These are phyloP conservation scores for Camellia japonica DNA, from an alignment of 148 eudicot genomes.

Conservation along the genomic window DNA sequence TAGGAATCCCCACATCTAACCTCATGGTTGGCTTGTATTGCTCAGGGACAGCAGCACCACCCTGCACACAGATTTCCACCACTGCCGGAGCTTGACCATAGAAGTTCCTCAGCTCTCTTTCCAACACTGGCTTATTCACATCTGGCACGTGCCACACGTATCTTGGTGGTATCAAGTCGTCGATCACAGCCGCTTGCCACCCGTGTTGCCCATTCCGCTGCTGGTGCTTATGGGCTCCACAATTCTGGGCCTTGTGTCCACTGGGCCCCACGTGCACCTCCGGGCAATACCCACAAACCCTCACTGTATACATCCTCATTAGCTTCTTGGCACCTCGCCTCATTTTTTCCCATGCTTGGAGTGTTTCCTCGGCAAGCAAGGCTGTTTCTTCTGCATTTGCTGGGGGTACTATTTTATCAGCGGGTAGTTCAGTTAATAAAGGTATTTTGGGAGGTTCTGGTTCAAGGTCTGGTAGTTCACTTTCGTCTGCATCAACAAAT, in stretches of 20 bases:
- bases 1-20: constrained; percentile 85
- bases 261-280: constrained; percentile 84
- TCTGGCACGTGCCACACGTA: constrained; percentile 96
- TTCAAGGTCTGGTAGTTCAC: constrained; percentile 76
- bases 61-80: constrained; percentile 86
- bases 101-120: constrained; percentile 68
- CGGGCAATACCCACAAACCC: constrained; percentile 94
- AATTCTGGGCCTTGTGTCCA: constrained; percentile 93
- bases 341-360: constrained; percentile 84
- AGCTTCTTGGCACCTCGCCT: constrained; percentile 75
- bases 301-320: constrained; percentile 84
- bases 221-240: constrained; percentile 94
- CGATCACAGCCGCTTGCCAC: constrained; percentile 82
- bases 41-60: constrained; percentile 80
- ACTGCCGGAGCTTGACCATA: constrained; percentile 96
- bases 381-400: constrained; percentile 52
- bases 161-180: constrained; percentile 85
- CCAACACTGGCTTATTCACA: constrained; percentile 49
- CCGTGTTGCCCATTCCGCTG: constrained; percentile 93
- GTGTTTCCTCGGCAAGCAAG: constrained; percentile 83
- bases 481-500: constrained; percentile 92
- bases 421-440: constrained; percentile 54
- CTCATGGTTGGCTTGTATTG: constrained; percentile 88
- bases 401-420: constrained; percentile 46
- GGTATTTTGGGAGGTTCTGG: constrained; percentile 43